Percentiles rank a stretch among this genome's conserved stretches.
Evolutionary conservation across 108 stramenopile genomes (phyloP).

Genomic region (Conticribra weissflogii): DNA sequence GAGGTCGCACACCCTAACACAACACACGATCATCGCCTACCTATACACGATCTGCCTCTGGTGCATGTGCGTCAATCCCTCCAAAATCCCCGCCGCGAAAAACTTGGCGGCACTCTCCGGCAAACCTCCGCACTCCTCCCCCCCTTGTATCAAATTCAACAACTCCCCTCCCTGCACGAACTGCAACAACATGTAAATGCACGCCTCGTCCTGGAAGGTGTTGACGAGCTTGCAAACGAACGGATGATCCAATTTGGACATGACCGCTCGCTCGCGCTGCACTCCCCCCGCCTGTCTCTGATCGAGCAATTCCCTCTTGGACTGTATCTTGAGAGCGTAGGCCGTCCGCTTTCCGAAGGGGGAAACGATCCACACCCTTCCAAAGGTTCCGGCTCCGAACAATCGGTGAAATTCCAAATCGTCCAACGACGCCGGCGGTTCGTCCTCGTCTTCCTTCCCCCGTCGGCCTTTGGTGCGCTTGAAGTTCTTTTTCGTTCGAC

Average conservation of each 20-base stretch:
- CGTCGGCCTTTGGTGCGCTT: constrained; percentile 26
- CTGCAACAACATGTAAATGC: constrained; percentile 59
- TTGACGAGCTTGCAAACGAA: constrained; percentile 87
- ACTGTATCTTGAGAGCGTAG: constrained; percentile 94
- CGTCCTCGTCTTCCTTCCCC: constrained; percentile 28
- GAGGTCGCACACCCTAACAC: no score
- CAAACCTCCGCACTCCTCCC: constrained; percentile 70
- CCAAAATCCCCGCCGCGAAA: constrained; percentile 74
- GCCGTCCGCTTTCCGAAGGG: constrained; percentile 58
- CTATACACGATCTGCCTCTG: constrained; percentile 82
- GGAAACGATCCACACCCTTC: constrained; percentile 88
- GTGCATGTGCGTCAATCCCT: constrained; percentile 72
- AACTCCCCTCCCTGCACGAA: constrained; percentile 66
- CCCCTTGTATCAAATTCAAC: constrained; percentile 85
- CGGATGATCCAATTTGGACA: constrained; percentile 90
- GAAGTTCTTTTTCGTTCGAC: constrained; percentile 43
- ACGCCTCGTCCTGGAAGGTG: constrained; percentile 87
- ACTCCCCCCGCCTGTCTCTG: constrained; percentile 92
- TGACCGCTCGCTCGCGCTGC: constrained; percentile 93
- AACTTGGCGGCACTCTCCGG: constrained; percentile 67
- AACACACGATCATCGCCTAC: no score
- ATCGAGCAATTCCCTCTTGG: constrained; percentile 80
- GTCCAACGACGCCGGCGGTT: constrained; percentile 39
- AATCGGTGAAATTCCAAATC: constrained; percentile 75
- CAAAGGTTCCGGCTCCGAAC: constrained; percentile 94